A percentile compares a stretch with the other conserved stretches of the same genome.
phyloP scores from a whole-genome alignment of 768 basidiomycete species.

The Boletus vinaceobasis region DNA sequence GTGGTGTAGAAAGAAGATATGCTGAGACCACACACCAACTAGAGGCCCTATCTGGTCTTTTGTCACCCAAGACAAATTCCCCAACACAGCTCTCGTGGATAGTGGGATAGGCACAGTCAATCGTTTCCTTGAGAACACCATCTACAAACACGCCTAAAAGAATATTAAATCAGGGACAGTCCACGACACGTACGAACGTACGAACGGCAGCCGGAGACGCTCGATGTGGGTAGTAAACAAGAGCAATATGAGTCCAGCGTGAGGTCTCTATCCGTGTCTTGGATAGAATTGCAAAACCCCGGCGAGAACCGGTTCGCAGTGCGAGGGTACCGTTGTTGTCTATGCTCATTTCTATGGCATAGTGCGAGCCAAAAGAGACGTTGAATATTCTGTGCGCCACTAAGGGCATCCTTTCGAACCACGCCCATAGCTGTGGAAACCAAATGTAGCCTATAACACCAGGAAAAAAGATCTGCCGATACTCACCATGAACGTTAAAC shows the following conservation, averaged over 20 bases:
- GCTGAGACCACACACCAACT: constrained; percentile 67
- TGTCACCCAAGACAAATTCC: constrained; percentile 57
- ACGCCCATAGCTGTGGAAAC: constrained; percentile 43
- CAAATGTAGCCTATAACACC: not conserved
- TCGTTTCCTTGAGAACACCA: constrained; percentile 59
- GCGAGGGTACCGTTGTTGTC: constrained; percentile 57
- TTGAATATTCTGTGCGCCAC: constrained; percentile 35
- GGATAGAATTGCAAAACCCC: constrained; percentile 41
- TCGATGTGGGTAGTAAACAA: constrained; percentile 63
- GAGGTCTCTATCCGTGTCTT: constrained; percentile 46
- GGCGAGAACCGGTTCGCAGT: constrained; percentile 39
- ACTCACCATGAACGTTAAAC: constrained; percentile 71
- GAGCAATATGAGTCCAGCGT: constrained; percentile 69
- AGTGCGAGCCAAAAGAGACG: constrained; percentile 29
- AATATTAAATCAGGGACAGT: not conserved
- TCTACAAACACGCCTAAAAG: constrained; percentile 68
- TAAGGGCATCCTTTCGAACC: constrained; percentile 43
- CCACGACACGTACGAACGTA: constrained; percentile 31
- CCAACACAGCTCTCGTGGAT: constrained; percentile 35
- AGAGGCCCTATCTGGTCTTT: constrained; percentile 33
- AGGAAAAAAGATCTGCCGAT: not conserved
- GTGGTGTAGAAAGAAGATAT: constrained; percentile 54
- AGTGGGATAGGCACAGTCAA: constrained; percentile 65
- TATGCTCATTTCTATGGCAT: constrained; percentile 45
- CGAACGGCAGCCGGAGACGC: constrained; percentile 57